Evolutionary conservation across 2,329 filamentous ascomycete species (phyloP).

Genomic region (Cytospora paraplurivora): DNA sequence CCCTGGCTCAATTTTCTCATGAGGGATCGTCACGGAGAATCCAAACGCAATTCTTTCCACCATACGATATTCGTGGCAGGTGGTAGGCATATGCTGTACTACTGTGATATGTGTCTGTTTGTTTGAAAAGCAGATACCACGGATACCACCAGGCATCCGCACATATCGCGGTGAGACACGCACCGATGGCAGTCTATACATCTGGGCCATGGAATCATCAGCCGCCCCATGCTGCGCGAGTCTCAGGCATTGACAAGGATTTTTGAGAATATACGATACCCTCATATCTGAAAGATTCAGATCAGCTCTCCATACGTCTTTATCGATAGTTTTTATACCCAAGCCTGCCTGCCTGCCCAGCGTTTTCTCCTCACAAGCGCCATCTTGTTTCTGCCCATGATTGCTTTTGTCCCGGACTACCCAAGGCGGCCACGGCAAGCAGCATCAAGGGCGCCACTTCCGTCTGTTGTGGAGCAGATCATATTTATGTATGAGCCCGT

Average conservation of each 20-base stretch:
- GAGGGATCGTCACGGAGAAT: not conserved
- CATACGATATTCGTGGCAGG: not conserved
- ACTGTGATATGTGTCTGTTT: not conserved
- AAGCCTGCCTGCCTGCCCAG: not conserved
- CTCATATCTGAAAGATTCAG: too few relatives aligned
- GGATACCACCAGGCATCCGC: not conserved
- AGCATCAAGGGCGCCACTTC: conserved; percentile 28
- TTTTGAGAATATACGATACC: too few relatives aligned
- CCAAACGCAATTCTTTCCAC: not conserved
- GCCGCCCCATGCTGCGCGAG: not conserved
- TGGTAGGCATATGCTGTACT: not conserved
- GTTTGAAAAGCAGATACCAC: not conserved
- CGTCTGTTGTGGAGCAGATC: conserved; percentile 3
- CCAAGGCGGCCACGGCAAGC: conserved; percentile 29
- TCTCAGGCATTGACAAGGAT: not conserved
- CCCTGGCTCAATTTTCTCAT: not conserved
- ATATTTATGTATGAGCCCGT: not conserved
- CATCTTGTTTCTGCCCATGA: not conserved
- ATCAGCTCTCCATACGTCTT: too few relatives aligned
- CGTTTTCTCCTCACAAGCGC: not conserved
- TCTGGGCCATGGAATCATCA: not conserved
- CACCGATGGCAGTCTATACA: not conserved
- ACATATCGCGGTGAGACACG: not conserved
- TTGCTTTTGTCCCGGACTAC: conserved; percentile 1
- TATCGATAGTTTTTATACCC: not conserved